Evolutionary conservation across 768 basidiomycete genomes (phyloP).

Genomic region (Kwoniella mangroviensis): DNA sequence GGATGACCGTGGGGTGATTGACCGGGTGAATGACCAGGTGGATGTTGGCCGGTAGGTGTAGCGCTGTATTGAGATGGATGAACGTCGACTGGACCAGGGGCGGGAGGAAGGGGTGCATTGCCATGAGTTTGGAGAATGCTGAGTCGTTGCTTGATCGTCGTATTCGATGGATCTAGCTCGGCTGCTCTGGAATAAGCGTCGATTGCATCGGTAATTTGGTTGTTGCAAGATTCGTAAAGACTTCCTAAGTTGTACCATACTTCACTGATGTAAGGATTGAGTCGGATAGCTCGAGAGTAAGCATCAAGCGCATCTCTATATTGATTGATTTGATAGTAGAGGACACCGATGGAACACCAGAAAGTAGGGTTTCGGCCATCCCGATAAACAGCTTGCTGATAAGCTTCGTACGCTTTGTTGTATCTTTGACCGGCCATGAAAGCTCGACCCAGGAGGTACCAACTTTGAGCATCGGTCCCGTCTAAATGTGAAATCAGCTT

Average conservation of each 20-base stretch:
- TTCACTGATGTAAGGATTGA: conserved; percentile 94
- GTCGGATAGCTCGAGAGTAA: conserved; percentile 96
- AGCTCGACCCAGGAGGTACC: conserved; percentile 97
- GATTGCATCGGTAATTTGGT: conserved; percentile 97
- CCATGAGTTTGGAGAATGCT: conserved; percentile 79
- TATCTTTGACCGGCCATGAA: conserved; percentile 99
- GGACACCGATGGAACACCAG: conserved; percentile 98
- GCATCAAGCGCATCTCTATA: conserved; percentile 98
- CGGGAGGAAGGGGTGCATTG: conserved; percentile 73
- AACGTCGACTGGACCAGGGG: conserved; percentile 91
- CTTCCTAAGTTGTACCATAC: conserved; percentile 98
- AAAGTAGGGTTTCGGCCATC: conserved; percentile 99
- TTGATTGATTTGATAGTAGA: conserved; percentile 99
- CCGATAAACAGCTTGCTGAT: conserved; percentile 98
- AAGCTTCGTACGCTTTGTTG: conserved; percentile 99
- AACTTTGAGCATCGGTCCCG: conserved; percentile 92
- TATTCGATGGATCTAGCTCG: conserved; percentile 87
- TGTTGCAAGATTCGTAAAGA: conserved; percentile 97
- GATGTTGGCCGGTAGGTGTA: conserved; percentile 31
- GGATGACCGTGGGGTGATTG: conserved; percentile 43
- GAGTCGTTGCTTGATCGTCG: conserved; percentile 78
- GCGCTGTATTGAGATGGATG: conserved; percentile 83
- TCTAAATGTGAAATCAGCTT: conserved; percentile 62
- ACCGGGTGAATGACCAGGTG: conserved; percentile 20
- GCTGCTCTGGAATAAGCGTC: conserved; percentile 95